Conservation (phyloP, 1,284 basidiomycete genomes). For the Pseudomicrostroma phylloplanum region DNA sequence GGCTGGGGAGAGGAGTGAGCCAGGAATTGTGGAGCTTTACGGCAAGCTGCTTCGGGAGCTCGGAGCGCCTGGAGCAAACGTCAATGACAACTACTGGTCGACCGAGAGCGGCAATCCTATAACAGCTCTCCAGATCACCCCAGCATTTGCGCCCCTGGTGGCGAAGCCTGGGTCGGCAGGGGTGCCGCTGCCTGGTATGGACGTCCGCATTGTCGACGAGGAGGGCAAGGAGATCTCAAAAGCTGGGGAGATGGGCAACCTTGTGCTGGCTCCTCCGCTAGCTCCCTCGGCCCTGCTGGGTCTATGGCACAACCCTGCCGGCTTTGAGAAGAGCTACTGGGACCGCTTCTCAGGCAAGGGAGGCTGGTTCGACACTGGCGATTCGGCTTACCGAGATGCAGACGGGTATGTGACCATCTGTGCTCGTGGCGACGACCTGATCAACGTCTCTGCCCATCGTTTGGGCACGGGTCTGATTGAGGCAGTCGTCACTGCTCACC, state of each 20-base stretch:
- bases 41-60: constrained; percentile 30
- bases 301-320: constrained; percentile 39
- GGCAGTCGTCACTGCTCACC: constrained; percentile 30
- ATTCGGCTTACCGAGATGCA: constrained; percentile 36
- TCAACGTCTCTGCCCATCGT: constrained; percentile 43
- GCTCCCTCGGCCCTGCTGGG: constrained; percentile 36
- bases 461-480: constrained; percentile 43
- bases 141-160: constrained; percentile 23
- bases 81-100: constrained; percentile 48
- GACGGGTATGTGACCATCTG: constrained; percentile 46
- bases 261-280: constrained; percentile 37
- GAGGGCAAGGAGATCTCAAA: constrained; percentile 27
- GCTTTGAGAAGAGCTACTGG: constrained; percentile 38
- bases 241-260: constrained; percentile 42
- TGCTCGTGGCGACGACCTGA: constrained; percentile 38
- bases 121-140: constrained; percentile 33
- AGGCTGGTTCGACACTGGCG: constrained; percentile 47
- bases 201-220: constrained; percentile 46
- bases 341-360: constrained; percentile 39
- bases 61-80: constrained; percentile 36
- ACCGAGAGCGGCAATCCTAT: constrained; percentile 43
- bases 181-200: constrained; percentile 43
- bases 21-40: constrained; percentile 36
- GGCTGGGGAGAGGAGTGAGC: constrained; percentile 41
- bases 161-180: constrained; percentile 40